phyloP scores from a whole-genome alignment of 2,329 filamentous ascomycete species.

The Aspergillus fischeri region DNA sequence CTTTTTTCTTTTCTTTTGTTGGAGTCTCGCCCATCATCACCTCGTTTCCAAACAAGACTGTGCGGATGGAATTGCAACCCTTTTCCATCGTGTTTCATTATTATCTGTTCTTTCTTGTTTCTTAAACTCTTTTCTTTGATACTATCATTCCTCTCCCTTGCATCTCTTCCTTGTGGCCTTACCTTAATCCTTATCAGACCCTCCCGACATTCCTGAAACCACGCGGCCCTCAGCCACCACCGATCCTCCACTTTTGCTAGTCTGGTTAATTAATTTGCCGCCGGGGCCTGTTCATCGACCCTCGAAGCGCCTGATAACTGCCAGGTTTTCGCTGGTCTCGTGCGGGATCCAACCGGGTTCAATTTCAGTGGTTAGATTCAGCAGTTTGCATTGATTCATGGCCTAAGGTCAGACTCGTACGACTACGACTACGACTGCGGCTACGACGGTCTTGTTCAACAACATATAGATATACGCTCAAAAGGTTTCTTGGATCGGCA shows the following conservation, averaged over 20 bases:
- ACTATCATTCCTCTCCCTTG: neutral
- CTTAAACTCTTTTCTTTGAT: neutral
- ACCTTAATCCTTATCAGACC: neutral
- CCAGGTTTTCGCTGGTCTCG: neutral
- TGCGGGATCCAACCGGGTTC: neutral
- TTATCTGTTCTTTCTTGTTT: neutral
- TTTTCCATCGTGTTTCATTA: neutral
- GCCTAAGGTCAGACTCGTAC: too few species aligned
- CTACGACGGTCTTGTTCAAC: too few species aligned
- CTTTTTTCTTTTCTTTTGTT: constrained; percentile 6
- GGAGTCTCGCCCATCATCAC: constrained; percentile 1
- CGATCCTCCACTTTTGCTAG: neutral
- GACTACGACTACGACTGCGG: too few species aligned
- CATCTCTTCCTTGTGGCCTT: constrained; percentile 2
- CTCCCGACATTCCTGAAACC: constrained; percentile 3
- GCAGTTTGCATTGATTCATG: too few species aligned
- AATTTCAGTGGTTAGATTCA: neutral
- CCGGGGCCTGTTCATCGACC: neutral
- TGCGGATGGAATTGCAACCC: neutral
- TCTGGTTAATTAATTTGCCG: neutral
- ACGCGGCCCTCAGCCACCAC: neutral
- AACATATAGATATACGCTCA: neutral
- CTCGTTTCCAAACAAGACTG: neutral
- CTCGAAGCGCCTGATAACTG: neutral
- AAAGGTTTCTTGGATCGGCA: constrained; percentile 8